Conservation (phyloP, 164 flowering plant species). For the Paratinospora sagittata region DNA sequence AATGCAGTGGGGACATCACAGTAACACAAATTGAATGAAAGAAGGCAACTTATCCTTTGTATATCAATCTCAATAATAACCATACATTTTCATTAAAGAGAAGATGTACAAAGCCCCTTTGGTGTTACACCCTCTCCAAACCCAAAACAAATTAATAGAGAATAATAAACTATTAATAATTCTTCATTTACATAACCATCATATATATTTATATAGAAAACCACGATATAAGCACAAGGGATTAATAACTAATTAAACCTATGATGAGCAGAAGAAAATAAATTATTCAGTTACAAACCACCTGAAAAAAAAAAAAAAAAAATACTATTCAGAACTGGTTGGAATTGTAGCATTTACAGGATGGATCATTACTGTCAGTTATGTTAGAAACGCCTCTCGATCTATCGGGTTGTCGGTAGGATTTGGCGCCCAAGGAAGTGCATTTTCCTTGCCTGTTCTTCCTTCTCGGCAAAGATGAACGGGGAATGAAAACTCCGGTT, state of each 20-base stretch:
- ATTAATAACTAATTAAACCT: background rate
- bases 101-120: constrained; percentile 14
- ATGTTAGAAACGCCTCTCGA: constrained; percentile 24
- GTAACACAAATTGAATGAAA: background rate
- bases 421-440: constrained; percentile 26
- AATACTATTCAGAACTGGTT: constrained; percentile 2
- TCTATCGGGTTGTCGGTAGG: constrained; percentile 28
- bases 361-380: constrained; percentile 9
- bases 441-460: constrained; percentile 48
- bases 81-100: constrained; percentile 12
- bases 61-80: constrained; percentile 10
- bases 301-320: no score
- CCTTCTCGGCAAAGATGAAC: constrained; percentile 49
- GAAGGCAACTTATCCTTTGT: constrained; percentile 5
- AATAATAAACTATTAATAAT: background rate
- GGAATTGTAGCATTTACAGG: constrained; percentile 17
- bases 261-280: constrained; percentile 2
- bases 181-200: constrained; percentile 11
- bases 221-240: background rate
- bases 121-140: constrained; percentile 3
- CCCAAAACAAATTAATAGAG: background rate
- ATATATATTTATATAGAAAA: background rate
- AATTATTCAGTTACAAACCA: constrained; percentile 2
- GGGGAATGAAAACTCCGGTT: no score
- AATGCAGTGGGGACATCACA: no score